Evolutionary conservation across 1,139 yeast species (phyloP).

Genomic region (Saccharomyces hybrid): DNA sequence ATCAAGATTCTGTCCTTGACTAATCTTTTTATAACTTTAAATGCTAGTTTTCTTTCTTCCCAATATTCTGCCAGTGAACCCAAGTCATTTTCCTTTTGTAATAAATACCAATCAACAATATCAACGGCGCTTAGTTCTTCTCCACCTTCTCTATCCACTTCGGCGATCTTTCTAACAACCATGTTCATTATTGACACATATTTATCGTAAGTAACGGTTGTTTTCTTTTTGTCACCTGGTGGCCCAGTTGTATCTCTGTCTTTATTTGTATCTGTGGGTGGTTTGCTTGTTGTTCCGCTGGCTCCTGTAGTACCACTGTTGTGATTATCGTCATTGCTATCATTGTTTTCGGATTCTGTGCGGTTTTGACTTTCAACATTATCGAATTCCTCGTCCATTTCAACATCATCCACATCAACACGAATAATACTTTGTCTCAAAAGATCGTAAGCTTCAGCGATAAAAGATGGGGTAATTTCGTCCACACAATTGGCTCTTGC

Average conservation of each 20-base stretch:
- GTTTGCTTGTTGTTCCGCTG: constrained; percentile 4
- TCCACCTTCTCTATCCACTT: constrained; percentile 40
- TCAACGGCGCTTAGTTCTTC: constrained; percentile 67
- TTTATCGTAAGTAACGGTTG: constrained; percentile 74
- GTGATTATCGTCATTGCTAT: constrained; percentile 10
- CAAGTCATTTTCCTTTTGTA: constrained; percentile 65
- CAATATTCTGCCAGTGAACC: constrained; percentile 65
- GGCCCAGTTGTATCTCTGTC: no score
- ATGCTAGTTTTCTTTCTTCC: constrained; percentile 62
- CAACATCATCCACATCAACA: constrained; percentile 92
- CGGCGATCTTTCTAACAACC: constrained; percentile 63
- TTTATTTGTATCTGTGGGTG: neutral
- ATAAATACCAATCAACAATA: constrained; percentile 73
- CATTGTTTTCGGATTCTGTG: constrained; percentile 16
- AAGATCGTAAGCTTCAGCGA: constrained; percentile 87
- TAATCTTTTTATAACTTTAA: constrained; percentile 74
- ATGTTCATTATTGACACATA: constrained; percentile 79
- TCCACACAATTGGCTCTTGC: constrained; percentile 96
- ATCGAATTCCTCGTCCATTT: constrained; percentile 59
- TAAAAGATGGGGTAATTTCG: constrained; percentile 78
- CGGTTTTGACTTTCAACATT: constrained; percentile 30
- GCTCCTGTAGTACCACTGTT: constrained; percentile 6
- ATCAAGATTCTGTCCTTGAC: constrained; percentile 81
- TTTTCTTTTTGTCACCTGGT: constrained; percentile 27
- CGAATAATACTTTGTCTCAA: constrained; percentile 87